Evolutionary conservation across 1,284 basidiomycete genomes (phyloP), one percentile per base, ranked within the genome.

Genomic region (Microbotryomycetes sp.): DNA sequence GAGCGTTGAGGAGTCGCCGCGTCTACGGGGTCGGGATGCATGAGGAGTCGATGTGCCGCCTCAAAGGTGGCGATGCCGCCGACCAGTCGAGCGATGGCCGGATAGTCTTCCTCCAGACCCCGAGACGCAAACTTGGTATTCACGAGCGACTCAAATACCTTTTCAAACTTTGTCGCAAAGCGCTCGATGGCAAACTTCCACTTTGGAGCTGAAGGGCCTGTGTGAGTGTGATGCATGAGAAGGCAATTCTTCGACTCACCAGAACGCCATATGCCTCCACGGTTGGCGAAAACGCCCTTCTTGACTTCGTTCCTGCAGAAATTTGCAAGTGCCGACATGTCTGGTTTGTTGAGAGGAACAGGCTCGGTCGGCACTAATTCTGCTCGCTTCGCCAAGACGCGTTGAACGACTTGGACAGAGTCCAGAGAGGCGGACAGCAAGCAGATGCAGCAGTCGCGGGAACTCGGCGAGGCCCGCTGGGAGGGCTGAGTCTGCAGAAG

Each of bases 401-500:
- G 13, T 15, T 31, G 30, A 11, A 45, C 35, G 52, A 18, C 35
- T 31, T 53, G 18, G 31, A 53, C 35, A 15, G 23, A 23, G 11
- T 53, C 30, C 18, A 53, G 29, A 6, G 29, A 31, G n/a, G 18
- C 28, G n/a, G 52, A 53, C 29, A 53, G 35, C 1, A 53, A 9
- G 23, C 52, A 53, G 52, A 53, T 27, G 52, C 52, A 53, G 52
- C 52, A 53, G 9, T 23, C 28, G 35, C 30, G 52, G 11, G 30
- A 35, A 23, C 21, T 23, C 24, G 18, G n/a, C 18, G 52, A 31
- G 16, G 29, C 30, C 28, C 52, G 21, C 5, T 51, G 49, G 49
- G 28, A 26, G 27, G 49, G 49, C 23, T 51, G 21, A 4, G 35
- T 41, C 35, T 41, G 35, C 35, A 41, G 6, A 28, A 24, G 49